Evolutionary conservation across 768 basidiomycete genomes (phyloP), one percentile per base, ranked within the genome.

Genomic region (Coprinellus micaceus): DNA sequence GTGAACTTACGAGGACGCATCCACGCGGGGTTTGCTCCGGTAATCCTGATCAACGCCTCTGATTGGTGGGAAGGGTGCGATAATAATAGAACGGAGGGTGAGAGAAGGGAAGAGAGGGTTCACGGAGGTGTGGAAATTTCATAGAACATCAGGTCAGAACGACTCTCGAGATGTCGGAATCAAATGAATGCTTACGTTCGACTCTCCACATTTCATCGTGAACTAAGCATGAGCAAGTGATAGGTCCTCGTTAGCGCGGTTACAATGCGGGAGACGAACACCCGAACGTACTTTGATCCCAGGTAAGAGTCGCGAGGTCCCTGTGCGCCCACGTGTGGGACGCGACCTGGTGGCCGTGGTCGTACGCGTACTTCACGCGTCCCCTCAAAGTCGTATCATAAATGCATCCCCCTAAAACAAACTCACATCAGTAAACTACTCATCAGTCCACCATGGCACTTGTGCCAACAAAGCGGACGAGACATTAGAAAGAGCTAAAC

Each of bases 321-420:
- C 64, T 63, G 57, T 79, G 77, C 7, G 61, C 63, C 78, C 78
- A 80, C 3, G 77, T 78, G 56, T 80, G 78, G 30, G 77, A 77
- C 4, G 67, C 77, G 50, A 80, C 53, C 60, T 75, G 74, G 58
- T 80, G 78, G 11, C 76, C 77, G 19, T 69, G 63, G 47, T 64
- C 59, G 46, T 72, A 74, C 7, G 70, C 74, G 56, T 72, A 70
- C 48, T 71, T 72, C 60, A 77, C 66, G 19, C 66, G 63, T 30
- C 60, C 49, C 10, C 61, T 60, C 21, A 58, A 51, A 29, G 61
- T 66, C 7, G 54, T 17, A 59, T 63, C 57, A 62, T 77, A 77
- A 51, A 77, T 77, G 60, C 76, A 77, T 15, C 58, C 65, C n/a
- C 54, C 73, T 74, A 45, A 17, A 33, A 33, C 33, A 33, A 6